Conservation (phyloP, 805 yeast species). For the Brettanomyces bruxellensis region DNA sequence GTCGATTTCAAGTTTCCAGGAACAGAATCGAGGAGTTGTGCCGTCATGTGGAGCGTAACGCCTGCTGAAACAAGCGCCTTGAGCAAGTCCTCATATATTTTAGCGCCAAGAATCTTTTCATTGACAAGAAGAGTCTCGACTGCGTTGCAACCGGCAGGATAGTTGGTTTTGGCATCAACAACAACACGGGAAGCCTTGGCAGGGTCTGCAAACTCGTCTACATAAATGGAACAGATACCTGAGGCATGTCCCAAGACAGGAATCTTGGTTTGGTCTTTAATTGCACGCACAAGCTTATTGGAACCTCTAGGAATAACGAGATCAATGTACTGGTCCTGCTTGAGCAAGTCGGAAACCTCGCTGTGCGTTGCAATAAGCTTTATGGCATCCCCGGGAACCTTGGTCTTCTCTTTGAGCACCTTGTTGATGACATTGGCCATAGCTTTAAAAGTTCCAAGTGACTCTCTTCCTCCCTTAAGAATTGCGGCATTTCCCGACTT, state of each 20-base stretch:
- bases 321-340: slow-evolving; percentile 85
- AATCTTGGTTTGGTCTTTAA: slow-evolving; percentile 82
- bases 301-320: slow-evolving; percentile 98
- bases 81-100: slow-evolving; percentile 11
- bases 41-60: slow-evolving; percentile 66
- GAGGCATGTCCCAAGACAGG: slow-evolving; percentile 99
- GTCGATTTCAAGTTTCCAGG: slow-evolving; percentile 10
- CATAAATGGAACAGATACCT: slow-evolving; percentile 86
- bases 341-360: slow-evolving; percentile 76
- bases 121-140: slow-evolving; percentile 77
- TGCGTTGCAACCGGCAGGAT: slow-evolving; percentile 99
- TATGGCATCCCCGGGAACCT: slow-evolving; percentile 72
- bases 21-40: slow-evolving; percentile 32
- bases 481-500: slow-evolving; percentile 97
- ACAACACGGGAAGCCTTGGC: slow-evolving; percentile 67
- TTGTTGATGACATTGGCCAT: slow-evolving; percentile 65
- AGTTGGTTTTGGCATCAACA: slow-evolving; percentile 87
- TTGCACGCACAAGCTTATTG: slow-evolving; percentile 77
- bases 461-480: slow-evolving; percentile 95
- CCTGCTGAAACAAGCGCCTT: slow-evolving; percentile 44
- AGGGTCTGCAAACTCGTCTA: slow-evolving; percentile 71
- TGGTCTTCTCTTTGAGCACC: slow-evolving; percentile 47
- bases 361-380: slow-evolving; percentile 85
- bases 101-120: slow-evolving; percentile 25
- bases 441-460: slow-evolving; percentile 71